These are phyloP conservation scores for Mediolabrus comicus DNA, from an alignment of 108 stramenopile genomes.

Conservation along the genomic window DNA sequence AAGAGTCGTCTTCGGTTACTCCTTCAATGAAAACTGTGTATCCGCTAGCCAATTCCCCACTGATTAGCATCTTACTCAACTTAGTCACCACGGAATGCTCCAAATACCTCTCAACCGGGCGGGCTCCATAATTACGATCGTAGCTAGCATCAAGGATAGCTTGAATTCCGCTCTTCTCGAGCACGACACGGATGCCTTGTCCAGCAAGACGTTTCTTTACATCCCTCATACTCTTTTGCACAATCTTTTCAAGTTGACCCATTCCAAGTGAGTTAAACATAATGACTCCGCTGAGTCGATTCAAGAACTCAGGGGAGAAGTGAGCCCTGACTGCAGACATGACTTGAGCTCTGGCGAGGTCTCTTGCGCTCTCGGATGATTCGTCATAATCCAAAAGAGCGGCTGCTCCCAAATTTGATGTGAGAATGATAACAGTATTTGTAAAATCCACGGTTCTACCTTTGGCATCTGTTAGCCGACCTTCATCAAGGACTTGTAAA, in stretches of 20 bases:
- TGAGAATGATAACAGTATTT: constrained; percentile 95
- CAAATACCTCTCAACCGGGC: constrained; percentile 82
- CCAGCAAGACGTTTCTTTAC: constrained; percentile 64
- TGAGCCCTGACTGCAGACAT: constrained; percentile 74
- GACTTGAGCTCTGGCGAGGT: constrained; percentile 74
- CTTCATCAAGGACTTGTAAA: constrained; percentile 95
- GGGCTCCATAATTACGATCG: constrained; percentile 79
- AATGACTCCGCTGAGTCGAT: constrained; percentile 95
- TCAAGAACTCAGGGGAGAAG: constrained; percentile 98
- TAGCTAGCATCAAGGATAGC: constrained; percentile 79
- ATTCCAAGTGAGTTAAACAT: constrained; percentile 91
- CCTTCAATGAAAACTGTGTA: constrained; percentile 79
- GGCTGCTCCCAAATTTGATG: constrained; percentile 91
- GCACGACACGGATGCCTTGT: constrained; percentile 63
- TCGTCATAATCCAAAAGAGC: constrained; percentile 86
- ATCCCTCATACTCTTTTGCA: constrained; percentile 72
- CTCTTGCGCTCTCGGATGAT: constrained; percentile 57
- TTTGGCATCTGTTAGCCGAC: constrained; percentile 93
- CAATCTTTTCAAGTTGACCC: constrained; percentile 83
- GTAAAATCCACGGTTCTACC: constrained; percentile 95
- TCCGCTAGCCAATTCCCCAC: constrained; percentile 67
- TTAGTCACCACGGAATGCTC: constrained; percentile 76
- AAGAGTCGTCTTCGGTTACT: constrained; percentile 57
- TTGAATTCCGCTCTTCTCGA: constrained; percentile 70
- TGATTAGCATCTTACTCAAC: constrained; percentile 81